Conservation (phyloP, 1,284 basidiomycete species). For the Ustilago esculenta region DNA sequence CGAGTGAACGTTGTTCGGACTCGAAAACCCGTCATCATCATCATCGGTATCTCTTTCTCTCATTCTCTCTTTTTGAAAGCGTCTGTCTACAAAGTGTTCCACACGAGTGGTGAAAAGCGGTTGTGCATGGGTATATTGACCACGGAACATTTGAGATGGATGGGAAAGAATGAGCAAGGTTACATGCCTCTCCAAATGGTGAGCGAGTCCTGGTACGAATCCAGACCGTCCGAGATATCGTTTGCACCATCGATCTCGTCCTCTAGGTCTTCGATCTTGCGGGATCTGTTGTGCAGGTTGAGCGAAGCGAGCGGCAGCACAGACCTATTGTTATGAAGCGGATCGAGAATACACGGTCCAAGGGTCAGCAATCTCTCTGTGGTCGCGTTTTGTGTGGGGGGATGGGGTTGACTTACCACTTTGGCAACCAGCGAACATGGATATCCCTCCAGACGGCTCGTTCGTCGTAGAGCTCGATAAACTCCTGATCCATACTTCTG, state of each 20-base stretch:
- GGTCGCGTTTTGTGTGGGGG: no score
- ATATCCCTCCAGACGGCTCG: slow-evolving; percentile 37
- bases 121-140: slow-evolving; percentile 17
- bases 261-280: slow-evolving; percentile 12
- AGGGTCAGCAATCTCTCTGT: no score
- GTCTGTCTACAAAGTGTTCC: not conserved
- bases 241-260: slow-evolving; percentile 15
- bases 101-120: not conserved
- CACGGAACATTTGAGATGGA: no score
- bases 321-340: slow-evolving; percentile 3
- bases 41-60: no score
- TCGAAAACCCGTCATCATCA: no score
- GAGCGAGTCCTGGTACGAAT: slow-evolving; percentile 6
- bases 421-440: slow-evolving; percentile 33
- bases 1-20: slow-evolving; percentile 16
- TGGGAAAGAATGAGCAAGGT: not conserved
- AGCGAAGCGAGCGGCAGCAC: slow-evolving; percentile 24
- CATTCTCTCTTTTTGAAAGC: not conserved
- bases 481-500: slow-evolving; percentile 72
- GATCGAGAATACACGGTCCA: no score
- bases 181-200: slow-evolving; percentile 47
- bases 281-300: slow-evolving; percentile 18
- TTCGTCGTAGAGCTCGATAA: slow-evolving; percentile 70
- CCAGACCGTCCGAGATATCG: not conserved
- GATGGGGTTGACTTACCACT: slow-evolving; percentile 17